Percentiles rank a stretch among this genome's conserved stretches.
Conservation (phyloP, 2,329 filamentous ascomycete genomes). For the Talaromyces amestolkiae region DNA sequence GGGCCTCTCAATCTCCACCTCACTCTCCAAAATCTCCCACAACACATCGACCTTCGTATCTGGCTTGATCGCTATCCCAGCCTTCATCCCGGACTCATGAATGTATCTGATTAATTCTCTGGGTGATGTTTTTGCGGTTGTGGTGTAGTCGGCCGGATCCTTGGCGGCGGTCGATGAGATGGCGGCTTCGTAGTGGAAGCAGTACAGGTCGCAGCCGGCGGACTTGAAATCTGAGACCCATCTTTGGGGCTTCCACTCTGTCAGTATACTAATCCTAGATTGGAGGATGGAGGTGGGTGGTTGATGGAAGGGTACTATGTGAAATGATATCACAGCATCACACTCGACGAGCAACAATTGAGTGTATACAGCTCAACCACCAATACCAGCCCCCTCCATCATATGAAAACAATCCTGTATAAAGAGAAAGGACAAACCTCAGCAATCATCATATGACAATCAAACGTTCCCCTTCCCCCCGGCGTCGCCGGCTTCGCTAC, state of each 20-base stretch:
- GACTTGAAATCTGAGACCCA: conserved; percentile 96
- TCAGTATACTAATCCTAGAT: background rate
- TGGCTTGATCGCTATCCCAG: conserved; percentile 94
- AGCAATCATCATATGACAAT: conserved; percentile 99
- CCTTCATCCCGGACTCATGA: conserved; percentile 81
- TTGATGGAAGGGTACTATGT: background rate
- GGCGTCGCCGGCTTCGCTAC: conserved; percentile 70
- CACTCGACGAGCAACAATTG: background rate
- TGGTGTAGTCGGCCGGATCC: conserved; percentile 63
- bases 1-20: conserved; percentile 68
- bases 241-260: conserved; percentile 62
- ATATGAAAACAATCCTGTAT: background rate
- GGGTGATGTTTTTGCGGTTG: conserved; percentile 70
- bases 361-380: background rate
- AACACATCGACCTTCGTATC: conserved; percentile 86
- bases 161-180: conserved; percentile 78
- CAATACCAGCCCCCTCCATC: background rate
- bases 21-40: conserved; percentile 79
- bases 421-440: conserved; percentile 61
- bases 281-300: background rate
- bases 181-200: conserved; percentile 98
- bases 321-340: background rate
- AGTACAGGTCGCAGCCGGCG: conserved; percentile 97
- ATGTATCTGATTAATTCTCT: conserved; percentile 86
- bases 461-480: conserved; percentile 85